Conservation (phyloP, 192 early-diverging fungal species). For the Spinellus fusiger region DNA sequence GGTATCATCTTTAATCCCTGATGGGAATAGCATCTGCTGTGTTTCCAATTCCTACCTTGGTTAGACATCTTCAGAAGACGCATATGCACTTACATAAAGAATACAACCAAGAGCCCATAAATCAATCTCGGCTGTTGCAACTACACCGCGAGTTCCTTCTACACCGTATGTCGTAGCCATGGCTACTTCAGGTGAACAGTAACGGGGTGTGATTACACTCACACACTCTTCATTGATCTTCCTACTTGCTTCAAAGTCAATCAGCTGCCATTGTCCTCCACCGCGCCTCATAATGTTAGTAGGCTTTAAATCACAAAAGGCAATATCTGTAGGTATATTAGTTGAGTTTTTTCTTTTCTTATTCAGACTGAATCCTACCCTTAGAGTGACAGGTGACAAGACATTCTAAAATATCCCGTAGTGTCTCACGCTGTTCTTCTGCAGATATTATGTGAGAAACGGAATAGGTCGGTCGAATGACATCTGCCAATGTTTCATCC, state of each 20-base stretch:
- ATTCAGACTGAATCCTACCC: not conserved
- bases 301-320: constrained; percentile 47
- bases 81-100: constrained; percentile 30
- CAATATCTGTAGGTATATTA: constrained; percentile 24
- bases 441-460: not conserved
- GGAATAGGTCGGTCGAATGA: constrained; percentile 12
- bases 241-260: constrained; percentile 44
- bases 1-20: constrained; percentile 37
- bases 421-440: not conserved
- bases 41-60: constrained; percentile 37
- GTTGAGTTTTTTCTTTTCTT: not conserved
- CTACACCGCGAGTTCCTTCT: constrained; percentile 36
- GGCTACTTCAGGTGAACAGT: constrained; percentile 46
- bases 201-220: constrained; percentile 41
- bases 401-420: constrained; percentile 34
- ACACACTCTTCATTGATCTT: constrained; percentile 41
- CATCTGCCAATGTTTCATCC: constrained; percentile 39
- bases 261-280: constrained; percentile 40
- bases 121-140: constrained; percentile 40
- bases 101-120: constrained; percentile 49
- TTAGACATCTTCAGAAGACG: not conserved
- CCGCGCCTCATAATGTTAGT: constrained; percentile 43
- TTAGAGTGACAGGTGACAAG: constrained; percentile 36
- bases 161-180: constrained; percentile 38
- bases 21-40: constrained; percentile 34